Percentiles rank a stretch among this genome's conserved stretches.
Evolutionary conservation across 768 basidiomycete genomes (phyloP).

Genomic region (Omphalotus guepiniiformis): DNA sequence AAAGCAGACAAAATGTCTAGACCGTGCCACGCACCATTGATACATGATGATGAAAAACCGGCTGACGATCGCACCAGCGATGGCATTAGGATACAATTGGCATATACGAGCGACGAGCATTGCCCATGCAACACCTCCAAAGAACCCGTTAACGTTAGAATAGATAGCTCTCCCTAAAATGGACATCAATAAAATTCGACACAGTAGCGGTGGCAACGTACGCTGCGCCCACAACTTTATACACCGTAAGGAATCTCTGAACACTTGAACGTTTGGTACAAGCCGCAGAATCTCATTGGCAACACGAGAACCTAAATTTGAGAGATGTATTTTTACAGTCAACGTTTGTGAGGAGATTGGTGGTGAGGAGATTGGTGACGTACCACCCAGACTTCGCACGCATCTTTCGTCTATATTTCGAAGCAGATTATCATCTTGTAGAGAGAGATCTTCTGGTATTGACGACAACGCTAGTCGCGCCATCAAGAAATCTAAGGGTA

Average conservation of each 20-base stretch:
- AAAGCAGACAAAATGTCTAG: too few relatives aligned
- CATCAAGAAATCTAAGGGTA: conserved; percentile 93
- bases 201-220: conserved; percentile 34
- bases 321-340: too few relatives aligned
- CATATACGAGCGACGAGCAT: conserved; percentile 99
- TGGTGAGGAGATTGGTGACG: conserved; percentile 10
- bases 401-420: conserved; percentile 93
- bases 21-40: conserved; percentile 65
- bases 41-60: conserved; percentile 98
- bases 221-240: conserved; percentile 98
- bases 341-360: neutral
- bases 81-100: conserved; percentile 94
- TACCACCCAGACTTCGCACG: conserved; percentile 91
- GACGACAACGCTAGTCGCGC: conserved; percentile 81
- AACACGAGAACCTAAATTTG: conserved; percentile 76
- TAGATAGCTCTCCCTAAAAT: conserved; percentile 86
- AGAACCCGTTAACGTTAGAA: conserved; percentile 96
- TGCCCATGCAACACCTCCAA: conserved; percentile 98
- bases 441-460: conserved; percentile 88
- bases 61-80: conserved; percentile 93
- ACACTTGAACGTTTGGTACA: conserved; percentile 91
- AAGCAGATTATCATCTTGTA: conserved; percentile 88
- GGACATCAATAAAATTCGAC: neutral
- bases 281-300: conserved; percentile 94
- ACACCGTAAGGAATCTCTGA: conserved; percentile 90